phyloP scores from a whole-genome alignment of 805 yeast genomes.

The Isabelozyma gotoi region DNA sequence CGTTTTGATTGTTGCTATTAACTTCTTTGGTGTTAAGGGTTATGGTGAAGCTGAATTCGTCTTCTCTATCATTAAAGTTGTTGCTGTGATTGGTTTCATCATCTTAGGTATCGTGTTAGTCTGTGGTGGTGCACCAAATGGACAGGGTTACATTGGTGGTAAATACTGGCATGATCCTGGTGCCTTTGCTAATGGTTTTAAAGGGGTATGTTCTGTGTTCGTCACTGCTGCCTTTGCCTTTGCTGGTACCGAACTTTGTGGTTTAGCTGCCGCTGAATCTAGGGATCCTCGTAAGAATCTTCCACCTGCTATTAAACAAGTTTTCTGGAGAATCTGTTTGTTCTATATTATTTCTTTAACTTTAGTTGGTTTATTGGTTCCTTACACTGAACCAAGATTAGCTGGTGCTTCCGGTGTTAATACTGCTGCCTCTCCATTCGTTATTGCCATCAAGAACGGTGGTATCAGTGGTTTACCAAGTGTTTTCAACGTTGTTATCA shows the following conservation, averaged over 20 bases:
- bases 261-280: slow-evolving; percentile 43
- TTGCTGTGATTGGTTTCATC: slow-evolving; percentile 60
- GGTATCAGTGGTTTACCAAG: slow-evolving; percentile 38
- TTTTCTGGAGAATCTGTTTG: slow-evolving; percentile 41
- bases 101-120: slow-evolving; percentile 46
- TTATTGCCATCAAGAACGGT: slow-evolving; percentile 31
- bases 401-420: slow-evolving; percentile 18
- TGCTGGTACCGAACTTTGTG: slow-evolving; percentile 41
- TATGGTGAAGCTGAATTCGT: slow-evolving; percentile 65
- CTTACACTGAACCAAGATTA: slow-evolving; percentile 36
- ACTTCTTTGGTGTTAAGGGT: slow-evolving; percentile 54
- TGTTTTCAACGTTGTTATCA: slow-evolving; percentile 40
- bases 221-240: slow-evolving; percentile 44
- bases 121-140: slow-evolving; percentile 49
- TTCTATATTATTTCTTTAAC: slow-evolving; percentile 46
- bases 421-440: slow-evolving; percentile 30
- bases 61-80: slow-evolving; percentile 63
- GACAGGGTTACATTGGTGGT: slow-evolving; percentile 46
- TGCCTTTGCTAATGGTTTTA: slow-evolving; percentile 48
- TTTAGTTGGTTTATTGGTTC: slow-evolving; percentile 54
- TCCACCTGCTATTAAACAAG: slow-evolving; percentile 43
- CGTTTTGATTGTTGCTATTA: slow-evolving; percentile 42
- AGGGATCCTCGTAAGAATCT: slow-evolving; percentile 35
- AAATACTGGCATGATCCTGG: slow-evolving; percentile 56
- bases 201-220: slow-evolving; percentile 39